Conservation (phyloP, 1,284 basidiomycete species). For the Sporisorium reilianum region DNA sequence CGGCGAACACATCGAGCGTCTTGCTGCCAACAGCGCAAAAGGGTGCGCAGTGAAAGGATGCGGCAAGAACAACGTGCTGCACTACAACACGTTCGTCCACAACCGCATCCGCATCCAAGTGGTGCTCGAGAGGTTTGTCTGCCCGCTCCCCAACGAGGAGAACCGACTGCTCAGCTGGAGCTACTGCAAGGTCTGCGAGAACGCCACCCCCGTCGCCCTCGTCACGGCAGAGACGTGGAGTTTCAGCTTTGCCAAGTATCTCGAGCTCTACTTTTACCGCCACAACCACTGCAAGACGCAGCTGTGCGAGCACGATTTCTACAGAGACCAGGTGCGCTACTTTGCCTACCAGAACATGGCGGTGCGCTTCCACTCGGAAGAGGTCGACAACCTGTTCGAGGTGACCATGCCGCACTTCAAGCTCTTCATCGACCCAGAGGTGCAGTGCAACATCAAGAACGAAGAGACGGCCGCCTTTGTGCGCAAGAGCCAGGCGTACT, state of each 20-base stretch:
- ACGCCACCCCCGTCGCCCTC: slow-evolving; percentile 80
- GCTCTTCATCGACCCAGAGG: slow-evolving; percentile 85
- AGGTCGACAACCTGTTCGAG: slow-evolving; percentile 81
- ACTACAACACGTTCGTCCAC: slow-evolving; percentile 90
- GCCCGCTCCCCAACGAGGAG: slow-evolving; percentile 71
- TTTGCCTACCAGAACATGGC: slow-evolving; percentile 81
- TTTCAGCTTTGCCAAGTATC: slow-evolving; percentile 92
- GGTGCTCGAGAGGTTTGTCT: slow-evolving; percentile 70
- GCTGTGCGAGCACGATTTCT: slow-evolving; percentile 93
- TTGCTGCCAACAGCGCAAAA: slow-evolving; percentile 78
- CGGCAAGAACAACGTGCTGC: slow-evolving; percentile 81
- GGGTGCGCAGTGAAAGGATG: slow-evolving; percentile 84
- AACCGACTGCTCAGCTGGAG: slow-evolving; percentile 92
- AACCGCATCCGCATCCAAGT: slow-evolving; percentile 85
- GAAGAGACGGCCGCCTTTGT: slow-evolving; percentile 84
- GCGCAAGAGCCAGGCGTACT: slow-evolving; percentile 77
- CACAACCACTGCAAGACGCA: slow-evolving; percentile 80
- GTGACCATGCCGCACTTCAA: slow-evolving; percentile 89
- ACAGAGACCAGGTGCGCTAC: slow-evolving; percentile 91
- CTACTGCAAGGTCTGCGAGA: slow-evolving; percentile 77
- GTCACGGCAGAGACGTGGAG: slow-evolving; percentile 92
- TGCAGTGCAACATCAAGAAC: slow-evolving; percentile 88
- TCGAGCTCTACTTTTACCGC: slow-evolving; percentile 92
- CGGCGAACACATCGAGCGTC: slow-evolving; percentile 89
- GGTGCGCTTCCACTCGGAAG: slow-evolving; percentile 89